These are phyloP conservation scores for Henckelia pumila DNA, from an alignment of 257 asterid species.

Conservation along the genomic window DNA sequence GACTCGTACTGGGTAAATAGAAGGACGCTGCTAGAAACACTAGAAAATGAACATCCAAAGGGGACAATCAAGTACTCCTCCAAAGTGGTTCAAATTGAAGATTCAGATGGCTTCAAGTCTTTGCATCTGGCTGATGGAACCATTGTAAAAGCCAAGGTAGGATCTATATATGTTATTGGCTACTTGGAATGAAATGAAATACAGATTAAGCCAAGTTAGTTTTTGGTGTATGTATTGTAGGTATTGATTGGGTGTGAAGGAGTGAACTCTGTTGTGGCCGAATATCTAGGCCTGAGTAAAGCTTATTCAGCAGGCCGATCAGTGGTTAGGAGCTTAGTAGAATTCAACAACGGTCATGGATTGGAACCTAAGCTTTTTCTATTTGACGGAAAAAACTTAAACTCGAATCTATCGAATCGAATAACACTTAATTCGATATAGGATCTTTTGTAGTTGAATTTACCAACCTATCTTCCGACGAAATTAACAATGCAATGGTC, in stretches of 20 bases:
- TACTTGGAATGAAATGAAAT: no score
- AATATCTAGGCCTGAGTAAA: slow-evolving; percentile 39
- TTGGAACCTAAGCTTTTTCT: slow-evolving; percentile 37
- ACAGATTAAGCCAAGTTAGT: no score
- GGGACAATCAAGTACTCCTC: slow-evolving; percentile 68
- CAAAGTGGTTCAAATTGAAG: no score
- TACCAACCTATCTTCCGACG: no score
- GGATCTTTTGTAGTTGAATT: no score
- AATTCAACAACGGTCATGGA: slow-evolving; percentile 32
- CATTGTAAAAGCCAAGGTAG: slow-evolving; percentile 57
- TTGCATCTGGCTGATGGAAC: slow-evolving; percentile 74
- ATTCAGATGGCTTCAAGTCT: slow-evolving; percentile 38
- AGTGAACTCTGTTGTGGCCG: slow-evolving; percentile 48
- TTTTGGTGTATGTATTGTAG: slow-evolving; percentile 21
- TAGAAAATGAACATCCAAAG: no score
- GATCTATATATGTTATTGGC: not conserved
- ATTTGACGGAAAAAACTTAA: slow-evolving; percentile 35
- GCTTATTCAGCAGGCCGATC: slow-evolving; percentile 35
- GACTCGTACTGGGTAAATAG: no score
- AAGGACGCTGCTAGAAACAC: no score
- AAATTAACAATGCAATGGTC: no score
- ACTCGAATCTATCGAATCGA: no score
- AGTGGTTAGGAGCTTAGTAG: slow-evolving; percentile 31
- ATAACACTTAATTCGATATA: no score
- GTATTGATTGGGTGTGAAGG: slow-evolving; percentile 56